Evolutionary conservation across 768 basidiomycete species (phyloP), one percentile per base, ranked within the genome.

Genomic region (Tylopilus subfusipes): DNA sequence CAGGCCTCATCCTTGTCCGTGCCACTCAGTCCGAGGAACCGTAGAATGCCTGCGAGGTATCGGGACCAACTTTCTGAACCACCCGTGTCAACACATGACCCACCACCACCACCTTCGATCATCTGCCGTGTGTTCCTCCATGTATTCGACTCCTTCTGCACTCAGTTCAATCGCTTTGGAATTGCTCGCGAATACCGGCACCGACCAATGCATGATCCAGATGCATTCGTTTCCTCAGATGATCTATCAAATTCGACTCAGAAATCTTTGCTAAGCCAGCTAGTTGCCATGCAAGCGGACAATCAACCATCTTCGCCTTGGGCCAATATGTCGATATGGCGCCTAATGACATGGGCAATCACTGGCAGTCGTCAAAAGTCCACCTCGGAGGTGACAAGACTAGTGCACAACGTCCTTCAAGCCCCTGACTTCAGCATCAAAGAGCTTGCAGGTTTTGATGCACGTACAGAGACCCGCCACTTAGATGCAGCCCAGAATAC

Each of bases 291-390:
- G 3, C 22, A 22, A 22, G 1, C 9, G 3, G 7, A 4, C 2
- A 24, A 43, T 42, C 2, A 24, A 3, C 48, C 54, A 0, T 54
- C 60, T 8, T 61, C 57, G 60, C 60, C 57, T 14, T 61, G 57
- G 54, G 25, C 3, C n/a, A 61, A 53, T 42, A 61, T 61, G 54
- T 42, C 36, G 0, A 50, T 56, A 9, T 61, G 54, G 54, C 34
- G 24, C 12, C 18, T 61, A 1, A 59, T 61, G 54, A 19, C 25
- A 3, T 61, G 59, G 59, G 43, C 38, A 34, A 9, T 50, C 14
- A 47, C 50, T 3, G 39, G 59, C 11, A 61, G 27, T 19, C 42
- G 19, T 14, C 25, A 39, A 10, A 60, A 57, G 30, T 54, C 52
- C 0, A 10, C 34, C 18, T 22, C 38, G 2, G 48, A 60, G 42